These are phyloP conservation scores for Peronospora farinosa DNA, from an alignment of 352 stramenopile species.

Conservation along the genomic window DNA sequence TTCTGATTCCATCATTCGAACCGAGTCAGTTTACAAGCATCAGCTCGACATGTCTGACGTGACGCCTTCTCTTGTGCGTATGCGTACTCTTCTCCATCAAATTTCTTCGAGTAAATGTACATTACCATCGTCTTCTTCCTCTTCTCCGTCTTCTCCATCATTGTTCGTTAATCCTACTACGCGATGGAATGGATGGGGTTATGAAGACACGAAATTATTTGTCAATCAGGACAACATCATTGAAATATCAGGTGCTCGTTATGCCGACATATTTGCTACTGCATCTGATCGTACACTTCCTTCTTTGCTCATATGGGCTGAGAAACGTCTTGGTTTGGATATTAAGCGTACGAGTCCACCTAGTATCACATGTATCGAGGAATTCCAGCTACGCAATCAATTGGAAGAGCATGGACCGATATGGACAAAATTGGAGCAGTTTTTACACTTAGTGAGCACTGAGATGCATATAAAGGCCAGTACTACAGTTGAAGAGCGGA, in stretches of 20 bases:
- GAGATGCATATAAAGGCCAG: constrained; percentile 33
- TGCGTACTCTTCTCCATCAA: constrained; percentile 44
- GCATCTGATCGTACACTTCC: constrained; percentile 43
- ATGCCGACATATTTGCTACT: constrained; percentile 52
- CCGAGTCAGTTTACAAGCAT: constrained; percentile 16
- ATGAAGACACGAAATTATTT: constrained; percentile 62
- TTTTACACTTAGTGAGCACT: constrained; percentile 27
- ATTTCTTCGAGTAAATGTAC: constrained; percentile 5
- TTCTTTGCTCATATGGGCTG: constrained; percentile 48
- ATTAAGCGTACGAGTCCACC: constrained; percentile 31
- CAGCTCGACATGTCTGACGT: constrained; percentile 20
- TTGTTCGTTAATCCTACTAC: constrained; percentile 31
- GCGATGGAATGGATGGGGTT: constrained; percentile 74
- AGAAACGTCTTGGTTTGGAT: constrained; percentile 49
- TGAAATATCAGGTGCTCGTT: constrained; percentile 55
- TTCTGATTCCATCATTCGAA: neutral
- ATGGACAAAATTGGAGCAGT: constrained; percentile 18
- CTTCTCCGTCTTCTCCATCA: constrained; percentile 5
- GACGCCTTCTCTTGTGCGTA: constrained; percentile 36
- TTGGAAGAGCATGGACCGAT: constrained; percentile 12
- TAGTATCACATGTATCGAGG: constrained; percentile 25
- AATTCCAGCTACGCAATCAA: constrained; percentile 31
- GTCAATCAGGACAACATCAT: constrained; percentile 49
- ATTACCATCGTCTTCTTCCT: neutral
- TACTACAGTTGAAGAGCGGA: constrained; percentile 39